phyloP scores from a whole-genome alignment of 2,329 filamentous ascomycete genomes.

The Ascochyta fabae region DNA sequence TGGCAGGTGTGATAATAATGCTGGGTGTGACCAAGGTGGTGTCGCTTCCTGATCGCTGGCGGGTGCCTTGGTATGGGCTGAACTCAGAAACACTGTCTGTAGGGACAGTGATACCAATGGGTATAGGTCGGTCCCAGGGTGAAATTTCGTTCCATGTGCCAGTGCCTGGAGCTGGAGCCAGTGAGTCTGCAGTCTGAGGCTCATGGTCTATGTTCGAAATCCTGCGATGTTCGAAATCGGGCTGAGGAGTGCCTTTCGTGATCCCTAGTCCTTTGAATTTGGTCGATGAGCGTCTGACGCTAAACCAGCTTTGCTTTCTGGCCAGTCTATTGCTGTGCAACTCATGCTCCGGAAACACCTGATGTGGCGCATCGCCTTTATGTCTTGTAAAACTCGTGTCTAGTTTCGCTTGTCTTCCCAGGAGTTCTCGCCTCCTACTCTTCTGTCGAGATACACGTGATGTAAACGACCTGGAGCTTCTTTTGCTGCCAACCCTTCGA shows the following conservation, averaged over 20 bases:
- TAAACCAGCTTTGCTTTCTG: slow-evolving; percentile 42
- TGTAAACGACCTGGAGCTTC: slow-evolving; percentile 41
- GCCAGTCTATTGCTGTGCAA: slow-evolving; percentile 26
- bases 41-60: slow-evolving; percentile 49
- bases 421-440: slow-evolving; percentile 66
- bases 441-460: slow-evolving; percentile 53
- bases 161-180: slow-evolving; percentile 38
- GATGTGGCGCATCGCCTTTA: slow-evolving; percentile 53
- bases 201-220: slow-evolving; percentile 29
- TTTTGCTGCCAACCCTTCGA: slow-evolving; percentile 38
- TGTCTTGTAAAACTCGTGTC: slow-evolving; percentile 70
- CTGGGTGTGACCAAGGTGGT: slow-evolving; percentile 54
- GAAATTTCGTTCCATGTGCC: slow-evolving; percentile 61
- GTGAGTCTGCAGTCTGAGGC: slow-evolving; percentile 37
- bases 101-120: slow-evolving; percentile 73
- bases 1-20: slow-evolving; percentile 62
- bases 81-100: slow-evolving; percentile 57
- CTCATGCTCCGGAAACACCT: slow-evolving; percentile 50
- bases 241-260: slow-evolving; percentile 44
- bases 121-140: slow-evolving; percentile 72
- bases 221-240: slow-evolving; percentile 25
- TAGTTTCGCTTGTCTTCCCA: slow-evolving; percentile 63
- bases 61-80: slow-evolving; percentile 37
- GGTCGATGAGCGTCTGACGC: slow-evolving; percentile 34
- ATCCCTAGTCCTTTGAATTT: slow-evolving; percentile 45